Conservation (phyloP, 2,329 filamentous ascomycete species). For the Trichothecium roseum region DNA sequence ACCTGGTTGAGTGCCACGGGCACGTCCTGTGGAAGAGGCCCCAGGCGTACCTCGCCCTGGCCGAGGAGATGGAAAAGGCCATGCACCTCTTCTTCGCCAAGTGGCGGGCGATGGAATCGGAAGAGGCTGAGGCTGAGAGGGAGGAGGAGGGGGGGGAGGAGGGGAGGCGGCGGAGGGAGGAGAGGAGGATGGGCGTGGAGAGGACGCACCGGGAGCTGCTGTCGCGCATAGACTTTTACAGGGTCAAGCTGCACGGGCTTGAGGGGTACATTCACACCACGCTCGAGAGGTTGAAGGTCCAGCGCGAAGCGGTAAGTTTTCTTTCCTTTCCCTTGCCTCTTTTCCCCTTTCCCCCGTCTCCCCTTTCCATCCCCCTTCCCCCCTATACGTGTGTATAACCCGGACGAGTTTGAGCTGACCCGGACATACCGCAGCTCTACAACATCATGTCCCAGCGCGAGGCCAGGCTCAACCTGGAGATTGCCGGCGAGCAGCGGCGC, state of each 20-base stretch:
- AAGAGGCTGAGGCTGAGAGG: constrained; percentile 6
- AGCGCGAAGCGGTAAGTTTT: constrained; percentile 45
- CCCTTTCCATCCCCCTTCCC: too few relatives aligned
- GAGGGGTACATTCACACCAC: constrained; percentile 55
- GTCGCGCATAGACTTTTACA: constrained; percentile 48
- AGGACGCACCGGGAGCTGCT: constrained; percentile 42
- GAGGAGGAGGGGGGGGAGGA: constrained; percentile 2
- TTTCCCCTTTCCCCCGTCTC: too few relatives aligned
- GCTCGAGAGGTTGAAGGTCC: constrained; percentile 48
- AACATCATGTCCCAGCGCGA: constrained; percentile 58
- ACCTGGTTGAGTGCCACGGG: constrained; percentile 53
- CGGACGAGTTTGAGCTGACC: too few relatives aligned
- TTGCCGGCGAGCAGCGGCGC: constrained; percentile 48
- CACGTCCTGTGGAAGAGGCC: constrained; percentile 54
- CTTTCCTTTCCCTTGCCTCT: background rate
- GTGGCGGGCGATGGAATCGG: constrained; percentile 11
- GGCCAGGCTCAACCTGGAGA: constrained; percentile 52
- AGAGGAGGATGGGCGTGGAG: constrained; percentile 21
- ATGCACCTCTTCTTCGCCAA: constrained; percentile 32
- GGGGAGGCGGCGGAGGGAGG: constrained; percentile 11
- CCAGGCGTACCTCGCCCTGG: constrained; percentile 47
- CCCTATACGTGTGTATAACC: too few relatives aligned
- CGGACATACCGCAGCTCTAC: constrained; percentile 38
- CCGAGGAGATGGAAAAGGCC: constrained; percentile 35
- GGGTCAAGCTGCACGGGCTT: constrained; percentile 48